A percentile compares a stretch with the other conserved stretches of the same genome.
These are phyloP conservation scores for Pistacia integerrima DNA, from an alignment of 345 rosid species.

Conservation along the genomic window DNA sequence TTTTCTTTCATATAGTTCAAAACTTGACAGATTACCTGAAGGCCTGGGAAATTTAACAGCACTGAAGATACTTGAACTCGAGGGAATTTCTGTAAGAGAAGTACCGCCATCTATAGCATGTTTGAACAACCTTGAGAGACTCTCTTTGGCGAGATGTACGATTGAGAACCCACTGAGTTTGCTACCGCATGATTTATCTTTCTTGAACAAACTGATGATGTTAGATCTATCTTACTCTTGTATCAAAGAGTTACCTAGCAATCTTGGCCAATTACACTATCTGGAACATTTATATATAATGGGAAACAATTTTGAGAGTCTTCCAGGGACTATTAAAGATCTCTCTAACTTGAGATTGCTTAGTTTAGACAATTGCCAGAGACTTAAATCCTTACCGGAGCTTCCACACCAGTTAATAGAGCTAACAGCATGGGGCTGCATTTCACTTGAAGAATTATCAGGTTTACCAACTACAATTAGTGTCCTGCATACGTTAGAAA, in stretches of 20 bases:
- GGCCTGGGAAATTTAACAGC: constrained; percentile 25
- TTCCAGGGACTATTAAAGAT: no score
- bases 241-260: constrained; percentile 9
- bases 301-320: no score
- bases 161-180: constrained; percentile 17
- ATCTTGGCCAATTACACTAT: no score
- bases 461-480: no score
- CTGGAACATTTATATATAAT: no score
- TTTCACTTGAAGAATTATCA: neutral
- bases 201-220: no score
- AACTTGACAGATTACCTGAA: constrained; percentile 28
- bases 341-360: no score
- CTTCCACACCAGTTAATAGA: constrained; percentile 12
- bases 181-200: constrained; percentile 3
- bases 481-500: no score
- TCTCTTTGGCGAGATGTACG: constrained; percentile 9
- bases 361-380: no score
- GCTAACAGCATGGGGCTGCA: no score
- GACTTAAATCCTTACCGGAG: constrained; percentile 23
- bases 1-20: constrained; percentile 26
- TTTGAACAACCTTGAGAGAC: neutral
- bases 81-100: constrained; percentile 11
- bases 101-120: neutral
- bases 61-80: constrained; percentile 29
- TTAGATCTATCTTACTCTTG: no score